These are phyloP conservation scores for Penicillium diatomitis DNA, from an alignment of 495 filamentous ascomycete species.

Conservation along the genomic window DNA sequence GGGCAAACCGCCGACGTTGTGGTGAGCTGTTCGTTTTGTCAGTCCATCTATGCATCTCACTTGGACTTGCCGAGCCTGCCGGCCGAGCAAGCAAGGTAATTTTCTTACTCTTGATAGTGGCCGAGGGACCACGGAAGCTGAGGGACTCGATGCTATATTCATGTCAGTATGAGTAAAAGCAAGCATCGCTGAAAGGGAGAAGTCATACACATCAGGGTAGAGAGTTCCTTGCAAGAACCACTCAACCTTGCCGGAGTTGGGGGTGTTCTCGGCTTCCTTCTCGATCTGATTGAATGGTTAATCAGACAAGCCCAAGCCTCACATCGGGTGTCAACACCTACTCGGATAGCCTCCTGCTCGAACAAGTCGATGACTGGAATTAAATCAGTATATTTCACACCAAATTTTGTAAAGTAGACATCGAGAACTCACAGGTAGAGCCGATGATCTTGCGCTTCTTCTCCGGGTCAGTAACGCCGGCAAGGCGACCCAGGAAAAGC, in stretches of 20 bases:
- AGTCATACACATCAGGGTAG: constrained; percentile 42
- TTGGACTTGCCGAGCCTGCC: neutral
- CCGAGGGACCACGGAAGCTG: constrained; percentile 13
- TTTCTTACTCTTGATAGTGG: constrained; percentile 19
- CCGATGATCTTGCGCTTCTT: constrained; percentile 93
- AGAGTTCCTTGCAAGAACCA: constrained; percentile 83
- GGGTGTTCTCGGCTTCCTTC: constrained; percentile 42
- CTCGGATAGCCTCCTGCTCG: constrained; percentile 67
- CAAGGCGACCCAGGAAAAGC: constrained; percentile 62
- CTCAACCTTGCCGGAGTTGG: constrained; percentile 58
- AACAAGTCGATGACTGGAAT: constrained; percentile 82
- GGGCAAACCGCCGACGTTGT: constrained; percentile 23
- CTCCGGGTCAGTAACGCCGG: constrained; percentile 75
- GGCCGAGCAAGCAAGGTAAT: neutral
- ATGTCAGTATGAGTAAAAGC: constrained; percentile 1
- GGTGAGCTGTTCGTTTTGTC: constrained; percentile 16
- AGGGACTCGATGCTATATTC: constrained; percentile 11
- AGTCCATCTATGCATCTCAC: constrained; percentile 1
- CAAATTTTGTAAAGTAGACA: neutral
- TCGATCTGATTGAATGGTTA: constrained; percentile 13
- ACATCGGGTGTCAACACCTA: constrained; percentile 20
- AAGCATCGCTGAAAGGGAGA: neutral
- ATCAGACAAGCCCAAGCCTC: neutral
- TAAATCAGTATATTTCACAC: constrained; percentile 3
- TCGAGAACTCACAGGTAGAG: constrained; percentile 8